Evolutionary conservation across 2,329 filamentous ascomycete species (phyloP), one percentile per base, ranked within the genome.

Genomic region (Microdochium bolleyi): DNA sequence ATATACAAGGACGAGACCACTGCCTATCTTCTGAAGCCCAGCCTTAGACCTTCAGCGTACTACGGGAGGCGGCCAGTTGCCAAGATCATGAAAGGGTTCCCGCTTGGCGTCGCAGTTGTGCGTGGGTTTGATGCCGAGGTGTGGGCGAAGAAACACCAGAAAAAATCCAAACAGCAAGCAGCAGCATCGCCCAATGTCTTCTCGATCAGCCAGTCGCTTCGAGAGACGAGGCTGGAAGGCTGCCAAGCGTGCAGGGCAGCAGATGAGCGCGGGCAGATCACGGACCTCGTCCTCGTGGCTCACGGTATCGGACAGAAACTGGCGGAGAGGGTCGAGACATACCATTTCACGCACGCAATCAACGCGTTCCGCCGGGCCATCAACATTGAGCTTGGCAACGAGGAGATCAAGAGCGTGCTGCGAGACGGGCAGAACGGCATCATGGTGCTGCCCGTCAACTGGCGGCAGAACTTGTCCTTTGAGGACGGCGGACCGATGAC

Each of bases 221-320:
- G 58, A 61, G 32, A 56, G 51, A 37, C 54, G 4, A 52, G 53
- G 1, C 53, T 58, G 30, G 61, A 60, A 22, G 58, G 62, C 11
- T 83, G 85, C 67, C 60, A 74, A 57, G 78, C 84, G 62, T 87
- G 89, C 70, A 70, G 77, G 64, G 73, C 81, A 59, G 76, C 89
- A 65, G 78, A 83, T 64, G 74, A 81, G 44, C 76, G 76, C 25
- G 84, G 84, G 1, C 83, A 84, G 55, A 88, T 95, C 4, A 92
- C 88, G 1, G 94, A 99, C 63, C 75, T 99, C 8, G 82, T 97
- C 1, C 77, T 99, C 3, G 89, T 97, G 10, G 88, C 94, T 46
- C 94, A 99, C 63, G 94, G 94, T 2, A 97, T 99, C 57, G 94
- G 94, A 0, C 94, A 99, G 67, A 97, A 99, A 67, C 79, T 97